Conservation (phyloP, 495 filamentous ascomycete genomes). For the Penicillium robsamsonii region DNA sequence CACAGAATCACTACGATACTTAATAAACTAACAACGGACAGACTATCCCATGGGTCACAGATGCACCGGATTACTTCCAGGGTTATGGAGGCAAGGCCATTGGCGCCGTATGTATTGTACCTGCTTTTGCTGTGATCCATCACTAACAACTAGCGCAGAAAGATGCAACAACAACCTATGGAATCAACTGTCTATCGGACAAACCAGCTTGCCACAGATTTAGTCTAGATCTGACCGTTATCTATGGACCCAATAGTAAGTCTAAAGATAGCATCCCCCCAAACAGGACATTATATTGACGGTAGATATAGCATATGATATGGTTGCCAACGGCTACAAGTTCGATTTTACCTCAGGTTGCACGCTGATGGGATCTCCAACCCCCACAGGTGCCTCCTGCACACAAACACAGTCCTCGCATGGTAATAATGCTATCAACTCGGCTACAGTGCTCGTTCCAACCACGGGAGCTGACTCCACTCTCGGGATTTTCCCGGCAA, state of each 20-base stretch:
- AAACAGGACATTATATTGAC: background rate
- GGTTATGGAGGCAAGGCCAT: constrained; percentile 6
- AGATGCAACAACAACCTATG: constrained; percentile 5
- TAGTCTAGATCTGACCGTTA: constrained; percentile 4
- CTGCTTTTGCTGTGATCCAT: background rate
- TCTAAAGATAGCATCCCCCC: background rate
- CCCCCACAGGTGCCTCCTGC: constrained; percentile 1
- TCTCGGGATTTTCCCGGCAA: constrained; percentile 1
- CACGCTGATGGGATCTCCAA: background rate
- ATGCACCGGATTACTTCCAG: constrained; percentile 6
- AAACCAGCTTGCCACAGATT: background rate
- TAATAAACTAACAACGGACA: background rate
- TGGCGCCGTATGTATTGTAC: background rate
- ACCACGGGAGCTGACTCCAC: background rate
- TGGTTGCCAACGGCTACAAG: background rate
- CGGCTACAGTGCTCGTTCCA: background rate
- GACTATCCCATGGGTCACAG: constrained; percentile 6
- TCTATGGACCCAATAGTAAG: constrained; percentile 7
- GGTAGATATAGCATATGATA: background rate
- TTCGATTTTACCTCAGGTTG: constrained; percentile 7
- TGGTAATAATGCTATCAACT: background rate
- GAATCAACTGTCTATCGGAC: constrained; percentile 6
- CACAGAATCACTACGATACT: background rate
- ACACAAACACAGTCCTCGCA: background rate
- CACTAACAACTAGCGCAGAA: background rate